Base-by-base conservation (phyloP, 495 filamentous ascomycete species). In the Viridothelium virens region DNA sequence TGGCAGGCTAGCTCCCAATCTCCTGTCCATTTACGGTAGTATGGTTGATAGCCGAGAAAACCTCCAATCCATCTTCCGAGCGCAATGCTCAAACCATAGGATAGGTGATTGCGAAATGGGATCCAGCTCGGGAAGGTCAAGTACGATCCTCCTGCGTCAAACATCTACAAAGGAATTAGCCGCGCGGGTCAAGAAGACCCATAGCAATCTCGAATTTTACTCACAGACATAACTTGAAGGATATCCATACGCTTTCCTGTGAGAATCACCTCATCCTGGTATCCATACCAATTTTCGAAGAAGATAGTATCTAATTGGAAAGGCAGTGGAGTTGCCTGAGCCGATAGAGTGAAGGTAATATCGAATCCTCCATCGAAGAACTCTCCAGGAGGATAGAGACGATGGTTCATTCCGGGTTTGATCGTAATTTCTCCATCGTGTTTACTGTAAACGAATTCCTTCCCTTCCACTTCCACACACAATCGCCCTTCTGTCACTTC, bases 261-360 rank as follows among this genome's bases (percentile, higher is more conserved):
- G n/a, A 79, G 64, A 4, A 81, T 46, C 9, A 80, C 69, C 53
- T 78, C 76, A 64, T 83, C 79, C 72, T 81, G 80, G 63, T 82
- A 82, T 31, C 74, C 76, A 68, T 83, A 83, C 81, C 80, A 84
- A 61, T 84, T 84, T 72, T 83, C 77, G 53, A 84, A 83, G 72
- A 84, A 84, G 38, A 79, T 69, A 1, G 71, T 74, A 72, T 83
- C 78, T 2, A 82, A 75, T 65, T 72, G 66, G 63, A 76, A 80
- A 41, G 68, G 41, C 56, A 75, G 70, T 16, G 63, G 56, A 2
- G 77, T 75, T 11, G 69, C 71, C 67, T 71, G 65, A 2, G 75
- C 79, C 12, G 73, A 75, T 37, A 73, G 56, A 4, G 71, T 37
- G 50, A 74, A 73, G 47, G 41, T 65, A 44, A 47, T 69, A 34